These are phyloP conservation scores for Metschnikowia kunwiensis DNA, from an alignment of 805 yeast genomes.

Conservation along the genomic window DNA sequence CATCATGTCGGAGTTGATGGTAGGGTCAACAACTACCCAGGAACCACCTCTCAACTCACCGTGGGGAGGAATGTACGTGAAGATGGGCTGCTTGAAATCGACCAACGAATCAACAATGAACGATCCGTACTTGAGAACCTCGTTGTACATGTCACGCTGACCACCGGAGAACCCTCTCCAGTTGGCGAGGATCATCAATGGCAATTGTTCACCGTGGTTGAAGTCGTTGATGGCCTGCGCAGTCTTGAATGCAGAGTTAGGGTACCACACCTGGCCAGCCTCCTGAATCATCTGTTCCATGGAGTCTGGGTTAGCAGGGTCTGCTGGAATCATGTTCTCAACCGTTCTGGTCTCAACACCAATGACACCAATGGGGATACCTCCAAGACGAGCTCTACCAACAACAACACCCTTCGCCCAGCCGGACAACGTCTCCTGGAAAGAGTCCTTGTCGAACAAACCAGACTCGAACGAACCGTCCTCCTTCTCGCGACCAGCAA, in stretches of 20 bases:
- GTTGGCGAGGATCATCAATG: constrained; percentile 95
- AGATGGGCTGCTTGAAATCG: constrained; percentile 93
- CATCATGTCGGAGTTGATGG: constrained; percentile 95
- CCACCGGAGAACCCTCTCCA: constrained; percentile 99
- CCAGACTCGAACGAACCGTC: constrained; percentile 78
- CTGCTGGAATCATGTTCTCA: constrained; percentile 92
- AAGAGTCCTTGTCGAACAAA: constrained; percentile 86
- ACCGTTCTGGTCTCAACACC: constrained; percentile 91
- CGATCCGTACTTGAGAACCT: constrained; percentile 94
- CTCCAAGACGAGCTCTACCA: constrained; percentile 98
- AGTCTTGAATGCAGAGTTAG: constrained; percentile 98
- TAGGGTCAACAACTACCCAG: constrained; percentile 99
- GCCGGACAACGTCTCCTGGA: constrained; percentile 94
- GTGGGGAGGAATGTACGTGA: constrained; percentile 95
- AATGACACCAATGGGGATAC: constrained; percentile 97
- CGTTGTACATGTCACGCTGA: constrained; percentile 99
- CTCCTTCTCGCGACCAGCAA: constrained; percentile 73
- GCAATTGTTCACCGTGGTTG: constrained; percentile 97
- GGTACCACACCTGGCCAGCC: constrained; percentile 99
- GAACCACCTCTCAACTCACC: constrained; percentile 99
- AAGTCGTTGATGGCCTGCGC: constrained; percentile 98
- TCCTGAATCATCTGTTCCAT: constrained; percentile 85
- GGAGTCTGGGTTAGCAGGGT: constrained; percentile 96
- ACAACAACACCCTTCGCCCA: constrained; percentile 99
- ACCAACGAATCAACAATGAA: constrained; percentile 96